These are phyloP conservation scores for Achlya hypogyna DNA, from an alignment of 352 stramenopile genomes.

Conservation along the genomic window DNA sequence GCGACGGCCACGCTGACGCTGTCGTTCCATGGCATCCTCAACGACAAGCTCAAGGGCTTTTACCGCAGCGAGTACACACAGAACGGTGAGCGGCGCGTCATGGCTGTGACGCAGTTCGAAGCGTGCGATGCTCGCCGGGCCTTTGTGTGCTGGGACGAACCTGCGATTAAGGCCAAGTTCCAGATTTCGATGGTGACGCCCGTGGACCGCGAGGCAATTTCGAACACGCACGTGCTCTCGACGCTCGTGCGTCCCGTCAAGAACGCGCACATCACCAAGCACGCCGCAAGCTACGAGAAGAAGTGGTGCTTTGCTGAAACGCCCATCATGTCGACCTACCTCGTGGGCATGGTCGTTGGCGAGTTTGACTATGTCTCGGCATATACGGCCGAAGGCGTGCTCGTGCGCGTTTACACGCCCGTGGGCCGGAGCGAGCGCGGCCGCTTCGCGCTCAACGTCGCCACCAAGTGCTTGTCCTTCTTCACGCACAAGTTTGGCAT, in stretches of 20 bases:
- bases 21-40: conserved; percentile 55
- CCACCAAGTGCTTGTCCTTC: conserved; percentile 52
- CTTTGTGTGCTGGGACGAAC: conserved; percentile 98
- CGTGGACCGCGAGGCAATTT: conserved; percentile 84
- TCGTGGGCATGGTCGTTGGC: conserved; percentile 89
- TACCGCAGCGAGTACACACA: conserved; percentile 92
- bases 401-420: conserved; percentile 94
- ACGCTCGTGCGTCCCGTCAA: conserved; percentile 48
- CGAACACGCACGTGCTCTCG: conserved; percentile 94
- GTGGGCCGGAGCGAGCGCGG: conserved; percentile 86
- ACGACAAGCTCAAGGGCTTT: conserved; percentile 95
- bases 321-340: conserved; percentile 96
- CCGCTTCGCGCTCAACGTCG: conserved; percentile 85
- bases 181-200: conserved; percentile 88
- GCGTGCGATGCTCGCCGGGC: conserved; percentile 86
- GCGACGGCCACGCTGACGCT: conserved; percentile 32
- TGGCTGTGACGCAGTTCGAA: conserved; percentile 87
- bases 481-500: conserved; percentile 68
- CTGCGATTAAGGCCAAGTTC: conserved; percentile 93
- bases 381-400: conserved; percentile 82
- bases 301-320: conserved; percentile 85
- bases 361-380: conserved; percentile 94
- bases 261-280: conserved; percentile 49
- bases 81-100: conserved; percentile 85
- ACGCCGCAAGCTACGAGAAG: conserved; percentile 37